phyloP scores from a whole-genome alignment of 2,329 filamentous ascomycete species.

The Diaporthe caulivora region DNA sequence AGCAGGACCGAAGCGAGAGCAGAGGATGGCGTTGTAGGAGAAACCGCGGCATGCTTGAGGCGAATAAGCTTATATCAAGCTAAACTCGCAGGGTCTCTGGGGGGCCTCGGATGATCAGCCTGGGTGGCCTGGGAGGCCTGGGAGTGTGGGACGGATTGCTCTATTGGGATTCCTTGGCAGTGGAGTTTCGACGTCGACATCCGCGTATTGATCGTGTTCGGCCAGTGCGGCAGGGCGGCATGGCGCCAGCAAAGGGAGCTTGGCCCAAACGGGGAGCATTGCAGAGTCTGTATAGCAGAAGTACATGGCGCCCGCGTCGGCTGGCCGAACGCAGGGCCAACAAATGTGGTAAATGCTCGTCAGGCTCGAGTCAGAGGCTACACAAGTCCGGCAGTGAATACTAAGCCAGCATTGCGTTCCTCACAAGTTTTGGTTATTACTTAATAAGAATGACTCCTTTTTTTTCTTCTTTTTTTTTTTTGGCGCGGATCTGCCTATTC shows the following conservation, averaged over 20 bases:
- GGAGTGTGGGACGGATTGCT: slow-evolving; percentile 14
- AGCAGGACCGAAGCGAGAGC: neutral
- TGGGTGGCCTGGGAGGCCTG: neutral
- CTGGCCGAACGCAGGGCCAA: neutral
- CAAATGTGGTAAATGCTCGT: neutral
- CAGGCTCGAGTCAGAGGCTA: neutral
- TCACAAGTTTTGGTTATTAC: neutral
- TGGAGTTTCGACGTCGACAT: neutral
- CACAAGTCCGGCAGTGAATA: neutral
- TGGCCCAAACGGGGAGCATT: slow-evolving; percentile 2
- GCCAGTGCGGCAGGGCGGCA: slow-evolving; percentile 6
- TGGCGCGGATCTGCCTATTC: neutral
- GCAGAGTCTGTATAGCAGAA: neutral
- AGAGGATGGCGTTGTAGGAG: neutral
- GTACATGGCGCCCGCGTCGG: neutral
- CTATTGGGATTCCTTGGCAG: slow-evolving; percentile 10
- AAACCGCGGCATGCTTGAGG: slow-evolving; percentile 11
- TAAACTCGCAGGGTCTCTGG: slow-evolving; percentile 8
- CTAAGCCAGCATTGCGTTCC: neutral
- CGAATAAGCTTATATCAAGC: slow-evolving; percentile 30
- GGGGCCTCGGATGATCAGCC: slow-evolving; percentile 18
- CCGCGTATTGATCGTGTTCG: slow-evolving; percentile 19
- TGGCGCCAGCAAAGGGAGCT: neutral
- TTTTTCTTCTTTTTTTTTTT: neutral
- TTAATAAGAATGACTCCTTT: neutral